A percentile compares a stretch with the other conserved stretches of the same genome.
These are phyloP conservation scores for Paramyrothecium sp. DNA, from an alignment of 2,329 filamentous ascomycete genomes.

Conservation along the genomic window DNA sequence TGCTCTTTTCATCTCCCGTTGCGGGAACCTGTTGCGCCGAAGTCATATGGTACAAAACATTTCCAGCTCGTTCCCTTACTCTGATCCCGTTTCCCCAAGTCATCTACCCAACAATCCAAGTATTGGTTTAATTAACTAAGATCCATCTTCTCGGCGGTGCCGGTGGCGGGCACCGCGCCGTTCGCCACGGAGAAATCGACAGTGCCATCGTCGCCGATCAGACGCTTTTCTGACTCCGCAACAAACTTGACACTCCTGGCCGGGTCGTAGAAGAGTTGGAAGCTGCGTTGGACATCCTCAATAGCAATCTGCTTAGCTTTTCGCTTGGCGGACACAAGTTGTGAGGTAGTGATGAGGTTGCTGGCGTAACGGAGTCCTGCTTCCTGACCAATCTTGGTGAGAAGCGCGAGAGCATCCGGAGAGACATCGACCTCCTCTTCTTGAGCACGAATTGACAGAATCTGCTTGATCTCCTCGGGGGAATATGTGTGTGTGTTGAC, in stretches of 20 bases:
- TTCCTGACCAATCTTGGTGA: slow-evolving; percentile 95
- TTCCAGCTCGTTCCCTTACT: background rate
- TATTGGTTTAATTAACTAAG: slow-evolving; percentile 30
- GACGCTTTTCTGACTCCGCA: slow-evolving; percentile 81
- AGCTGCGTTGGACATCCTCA: slow-evolving; percentile 90
- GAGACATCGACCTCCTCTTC: slow-evolving; percentile 95
- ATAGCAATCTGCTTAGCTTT: slow-evolving; percentile 80
- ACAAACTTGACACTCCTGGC: slow-evolving; percentile 88
- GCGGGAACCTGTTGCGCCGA: background rate
- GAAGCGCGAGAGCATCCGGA: slow-evolving; percentile 82
- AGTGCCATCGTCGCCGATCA: slow-evolving; percentile 82
- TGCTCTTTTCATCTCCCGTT: background rate
- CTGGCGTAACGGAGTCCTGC: slow-evolving; percentile 92
- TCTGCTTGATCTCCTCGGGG: slow-evolving; percentile 84
- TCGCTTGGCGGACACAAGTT: slow-evolving; percentile 83
- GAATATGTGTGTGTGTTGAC: slow-evolving; percentile 88
- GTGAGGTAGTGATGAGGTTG: slow-evolving; percentile 93
- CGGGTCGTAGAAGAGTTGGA: slow-evolving; percentile 91
- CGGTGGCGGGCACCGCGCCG: slow-evolving; percentile 8
- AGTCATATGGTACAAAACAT: background rate
- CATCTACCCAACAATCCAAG: slow-evolving; percentile 4
- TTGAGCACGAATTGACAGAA: slow-evolving; percentile 85
- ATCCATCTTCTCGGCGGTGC: slow-evolving; percentile 46
- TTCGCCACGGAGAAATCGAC: slow-evolving; percentile 65
- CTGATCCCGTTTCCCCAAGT: slow-evolving; percentile 17